Evolutionary conservation across 2,329 filamentous ascomycete species (phyloP).

Genomic region (Aspergillus udagawae): DNA sequence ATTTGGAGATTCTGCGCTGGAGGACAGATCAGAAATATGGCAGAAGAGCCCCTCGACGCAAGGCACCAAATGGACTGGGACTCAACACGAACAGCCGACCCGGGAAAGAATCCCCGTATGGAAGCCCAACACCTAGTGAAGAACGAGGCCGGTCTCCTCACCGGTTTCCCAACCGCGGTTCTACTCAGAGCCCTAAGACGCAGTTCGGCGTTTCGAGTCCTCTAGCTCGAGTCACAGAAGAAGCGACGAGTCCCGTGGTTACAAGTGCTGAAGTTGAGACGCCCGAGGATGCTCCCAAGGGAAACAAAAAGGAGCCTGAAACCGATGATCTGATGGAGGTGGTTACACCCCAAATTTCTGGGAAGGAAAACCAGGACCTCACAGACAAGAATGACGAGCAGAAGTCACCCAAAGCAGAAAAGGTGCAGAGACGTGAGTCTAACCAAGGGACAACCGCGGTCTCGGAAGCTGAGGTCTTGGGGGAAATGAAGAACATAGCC

Average conservation of each 20-base stretch:
- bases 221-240: conserved; percentile 45
- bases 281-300: conserved; percentile 28
- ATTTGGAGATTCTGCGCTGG: conserved; percentile 94
- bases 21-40: conserved; percentile 94
- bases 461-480: conserved; percentile 38
- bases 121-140: conserved; percentile 43
- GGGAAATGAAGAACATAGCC: conserved; percentile 47
- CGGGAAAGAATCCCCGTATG: conserved; percentile 52
- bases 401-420: conserved; percentile 26
- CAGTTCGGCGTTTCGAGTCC: conserved; percentile 42
- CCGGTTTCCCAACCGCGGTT: conserved; percentile 41
- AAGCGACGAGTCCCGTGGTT: conserved; percentile 35
- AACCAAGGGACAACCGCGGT: conserved; percentile 24
- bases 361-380: conserved; percentile 31
- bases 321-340: conserved; percentile 40
- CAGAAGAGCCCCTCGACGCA: conserved; percentile 50
- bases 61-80: conserved; percentile 46
- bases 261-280: conserved; percentile 31
- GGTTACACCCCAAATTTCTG: conserved; percentile 33
- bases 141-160: conserved; percentile 48
- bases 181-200: conserved; percentile 43
- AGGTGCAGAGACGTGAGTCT: conserved; percentile 26
- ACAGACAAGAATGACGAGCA: conserved; percentile 17
- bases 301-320: conserved; percentile 26
- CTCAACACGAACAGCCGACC: conserved; percentile 49